A percentile compares a stretch with the other conserved stretches of the same genome.
Evolutionary conservation across 257 asterid genomes (phyloP).

Genomic region (Solanum arcanum): DNA sequence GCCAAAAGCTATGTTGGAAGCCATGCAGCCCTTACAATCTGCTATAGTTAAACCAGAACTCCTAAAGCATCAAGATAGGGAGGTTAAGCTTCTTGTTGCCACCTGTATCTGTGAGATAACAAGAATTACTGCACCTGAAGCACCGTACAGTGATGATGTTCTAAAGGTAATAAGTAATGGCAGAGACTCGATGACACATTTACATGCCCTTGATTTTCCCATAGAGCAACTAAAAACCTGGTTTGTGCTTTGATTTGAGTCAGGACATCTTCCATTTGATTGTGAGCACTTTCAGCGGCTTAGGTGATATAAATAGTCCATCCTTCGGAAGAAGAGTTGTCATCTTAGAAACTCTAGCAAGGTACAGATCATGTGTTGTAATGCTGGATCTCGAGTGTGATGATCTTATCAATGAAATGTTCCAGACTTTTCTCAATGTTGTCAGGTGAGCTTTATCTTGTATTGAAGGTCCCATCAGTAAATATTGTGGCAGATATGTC

Average conservation of each 20-base stretch:
- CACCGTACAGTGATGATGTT: conserved; percentile 80
- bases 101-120: conserved; percentile 94
- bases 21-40: conserved; percentile 71
- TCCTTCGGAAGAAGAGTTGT: conserved; percentile 86
- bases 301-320: conserved; percentile 64
- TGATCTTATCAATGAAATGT: conserved; percentile 84
- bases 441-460: conserved; percentile 47
- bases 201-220: not conserved
- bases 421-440: conserved; percentile 59
- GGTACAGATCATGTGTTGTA: conserved; percentile 90
- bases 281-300: conserved; percentile 83
- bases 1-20: conserved; percentile 57
- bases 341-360: conserved; percentile 88
- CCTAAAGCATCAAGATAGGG: conserved; percentile 87
- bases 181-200: not conserved
- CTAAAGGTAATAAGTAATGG: conserved; percentile 51
- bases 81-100: conserved; percentile 86
- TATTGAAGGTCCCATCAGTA: not conserved
- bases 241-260: conserved; percentile 13
- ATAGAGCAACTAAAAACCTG: not conserved
- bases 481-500: not conserved
- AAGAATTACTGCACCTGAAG: conserved; percentile 94
- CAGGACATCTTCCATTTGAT: conserved; percentile 91
- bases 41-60: conserved; percentile 81
- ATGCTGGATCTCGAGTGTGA: conserved; percentile 99